Percentiles rank a stretch among this genome's conserved stretches.
phyloP scores from a whole-genome alignment of 2,329 filamentous ascomycete species.

The Xylariaceae sp. region DNA sequence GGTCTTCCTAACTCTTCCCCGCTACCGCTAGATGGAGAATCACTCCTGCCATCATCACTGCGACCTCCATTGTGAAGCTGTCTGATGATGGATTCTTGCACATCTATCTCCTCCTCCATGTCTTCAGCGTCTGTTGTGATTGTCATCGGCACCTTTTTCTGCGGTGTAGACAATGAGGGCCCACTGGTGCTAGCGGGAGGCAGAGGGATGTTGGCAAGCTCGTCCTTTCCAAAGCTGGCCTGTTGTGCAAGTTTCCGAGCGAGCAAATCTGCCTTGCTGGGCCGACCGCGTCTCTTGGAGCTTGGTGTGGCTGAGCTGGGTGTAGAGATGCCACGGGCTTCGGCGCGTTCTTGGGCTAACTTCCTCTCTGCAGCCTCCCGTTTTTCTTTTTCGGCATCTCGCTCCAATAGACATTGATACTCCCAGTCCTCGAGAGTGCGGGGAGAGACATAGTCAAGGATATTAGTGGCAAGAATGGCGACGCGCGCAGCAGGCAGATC shows the following conservation, averaged over 20 bases:
- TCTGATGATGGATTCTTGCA: conserved; percentile 25
- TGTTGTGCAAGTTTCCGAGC: conserved; percentile 22
- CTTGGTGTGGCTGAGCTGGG: neutral
- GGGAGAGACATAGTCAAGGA: conserved; percentile 58
- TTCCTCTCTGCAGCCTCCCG: conserved; percentile 22
- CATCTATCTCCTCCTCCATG: conserved; percentile 27
- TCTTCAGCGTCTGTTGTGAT: conserved; percentile 17
- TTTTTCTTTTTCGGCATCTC: conserved; percentile 36
- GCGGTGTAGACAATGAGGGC: conserved; percentile 39
- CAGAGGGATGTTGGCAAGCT: conserved; percentile 26
- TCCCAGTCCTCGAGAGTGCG: conserved; percentile 56
- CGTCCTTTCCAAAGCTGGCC: conserved; percentile 15
- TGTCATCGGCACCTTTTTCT: conserved; percentile 28
- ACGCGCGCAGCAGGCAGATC: conserved; percentile 48
- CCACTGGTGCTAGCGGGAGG: conserved; percentile 29
- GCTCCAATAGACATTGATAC: conserved; percentile 39
- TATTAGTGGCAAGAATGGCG: conserved; percentile 42
- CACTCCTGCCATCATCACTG: conserved; percentile 6
- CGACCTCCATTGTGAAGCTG: conserved; percentile 22
- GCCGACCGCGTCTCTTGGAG: conserved; percentile 24
- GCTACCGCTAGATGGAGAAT: neutral
- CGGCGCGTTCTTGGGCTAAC: conserved; percentile 18
- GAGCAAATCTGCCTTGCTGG: conserved; percentile 27
- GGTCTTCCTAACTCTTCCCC: conserved; percentile 4
- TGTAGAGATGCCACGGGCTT: conserved; percentile 5